Evolutionary conservation across 2,329 filamentous ascomycete species (phyloP).

Genomic region (Phaeophleospora eucalypticola): DNA sequence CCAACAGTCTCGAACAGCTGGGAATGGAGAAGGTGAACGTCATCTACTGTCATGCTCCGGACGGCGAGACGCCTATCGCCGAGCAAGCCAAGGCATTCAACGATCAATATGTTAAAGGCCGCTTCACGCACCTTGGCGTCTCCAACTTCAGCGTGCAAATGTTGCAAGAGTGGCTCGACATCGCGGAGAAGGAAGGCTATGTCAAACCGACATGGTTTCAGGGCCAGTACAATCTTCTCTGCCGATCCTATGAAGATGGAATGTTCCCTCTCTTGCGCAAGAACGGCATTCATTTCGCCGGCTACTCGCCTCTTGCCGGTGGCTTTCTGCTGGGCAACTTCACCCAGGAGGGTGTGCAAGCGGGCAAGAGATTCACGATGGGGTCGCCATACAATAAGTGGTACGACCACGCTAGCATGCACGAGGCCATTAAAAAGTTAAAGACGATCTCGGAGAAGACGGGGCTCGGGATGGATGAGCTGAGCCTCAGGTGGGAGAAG

Average conservation of each 20-base stretch:
- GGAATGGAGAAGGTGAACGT: conserved; percentile 31
- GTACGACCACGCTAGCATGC: conserved; percentile 4
- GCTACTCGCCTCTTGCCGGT: conserved; percentile 7
- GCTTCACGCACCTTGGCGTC: conserved; percentile 42
- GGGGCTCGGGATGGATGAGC: conserved; percentile 7
- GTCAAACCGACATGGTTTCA: conserved; percentile 10
- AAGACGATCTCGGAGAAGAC: conserved; percentile 1
- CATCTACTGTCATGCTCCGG: conserved; percentile 44
- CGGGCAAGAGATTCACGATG: no score
- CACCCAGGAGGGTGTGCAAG: neutral
- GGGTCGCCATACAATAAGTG: neutral
- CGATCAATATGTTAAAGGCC: conserved; percentile 42
- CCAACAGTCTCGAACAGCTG: conserved; percentile 24
- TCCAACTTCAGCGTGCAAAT: conserved; percentile 46
- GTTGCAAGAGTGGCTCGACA: conserved; percentile 5
- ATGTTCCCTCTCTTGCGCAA: conserved; percentile 5
- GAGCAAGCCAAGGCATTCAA: conserved; percentile 46
- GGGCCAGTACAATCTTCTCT: conserved; percentile 9
- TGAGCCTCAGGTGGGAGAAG: conserved; percentile 42
- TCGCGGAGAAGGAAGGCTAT: conserved; percentile 7
- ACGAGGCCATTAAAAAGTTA: conserved; percentile 3
- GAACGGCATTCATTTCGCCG: conserved; percentile 4
- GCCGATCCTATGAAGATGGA: conserved; percentile 1
- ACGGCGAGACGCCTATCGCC: conserved; percentile 42
- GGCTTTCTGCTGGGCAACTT: conserved; percentile 8